Conservation (phyloP, 2,329 filamentous ascomycete genomes). For the Dryadomyces quercivorus region DNA sequence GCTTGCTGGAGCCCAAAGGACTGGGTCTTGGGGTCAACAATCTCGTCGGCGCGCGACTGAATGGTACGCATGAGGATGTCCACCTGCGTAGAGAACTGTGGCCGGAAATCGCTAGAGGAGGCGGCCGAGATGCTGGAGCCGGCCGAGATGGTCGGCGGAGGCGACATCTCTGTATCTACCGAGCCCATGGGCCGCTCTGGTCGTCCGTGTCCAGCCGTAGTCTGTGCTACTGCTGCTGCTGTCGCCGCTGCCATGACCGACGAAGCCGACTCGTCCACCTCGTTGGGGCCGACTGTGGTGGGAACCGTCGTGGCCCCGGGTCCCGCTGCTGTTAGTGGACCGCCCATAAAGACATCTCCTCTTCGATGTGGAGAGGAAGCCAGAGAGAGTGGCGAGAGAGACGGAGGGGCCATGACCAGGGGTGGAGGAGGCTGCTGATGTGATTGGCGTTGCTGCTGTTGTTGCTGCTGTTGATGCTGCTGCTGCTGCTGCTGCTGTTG, state of each 20-base stretch:
- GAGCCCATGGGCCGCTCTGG: background rate
- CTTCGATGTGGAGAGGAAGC: background rate
- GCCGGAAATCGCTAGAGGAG: constrained; percentile 5
- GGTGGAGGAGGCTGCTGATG: background rate
- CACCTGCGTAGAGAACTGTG: constrained; percentile 65
- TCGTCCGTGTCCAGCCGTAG: background rate
- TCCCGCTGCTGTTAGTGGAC: background rate
- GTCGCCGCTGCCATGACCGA: background rate
- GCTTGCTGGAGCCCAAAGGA: background rate
- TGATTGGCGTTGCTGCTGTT: background rate
- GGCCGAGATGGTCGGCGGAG: background rate
- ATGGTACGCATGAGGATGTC: constrained; percentile 85
- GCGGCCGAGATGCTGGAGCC: background rate
- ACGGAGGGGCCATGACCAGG: constrained; percentile 1
- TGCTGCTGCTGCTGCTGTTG: background rate
- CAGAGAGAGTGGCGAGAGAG: background rate
- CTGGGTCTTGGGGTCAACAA: constrained; percentile 15
- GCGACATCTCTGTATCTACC: background rate
- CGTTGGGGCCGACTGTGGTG: background rate
- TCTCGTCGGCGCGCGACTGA: constrained; percentile 54
- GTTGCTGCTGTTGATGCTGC: background rate
- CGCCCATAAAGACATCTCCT: background rate
- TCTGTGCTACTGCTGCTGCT: too few species aligned
- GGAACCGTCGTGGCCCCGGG: background rate
- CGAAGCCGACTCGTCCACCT: background rate